Conservation (phyloP, 331 rosid genomes). For the Prunus yedoensis region DNA sequence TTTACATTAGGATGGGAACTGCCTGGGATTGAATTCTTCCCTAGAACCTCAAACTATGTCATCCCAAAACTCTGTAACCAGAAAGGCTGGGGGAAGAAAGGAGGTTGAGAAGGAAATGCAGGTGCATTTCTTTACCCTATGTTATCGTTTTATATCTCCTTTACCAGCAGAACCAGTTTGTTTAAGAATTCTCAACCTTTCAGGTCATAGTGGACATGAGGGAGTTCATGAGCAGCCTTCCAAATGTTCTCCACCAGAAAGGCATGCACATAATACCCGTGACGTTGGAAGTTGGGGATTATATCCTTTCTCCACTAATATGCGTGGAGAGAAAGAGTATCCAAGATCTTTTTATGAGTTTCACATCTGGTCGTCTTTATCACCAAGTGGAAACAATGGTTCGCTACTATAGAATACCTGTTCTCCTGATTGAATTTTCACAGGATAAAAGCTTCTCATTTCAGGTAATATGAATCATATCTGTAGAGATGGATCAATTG, state of each 20-base stretch:
- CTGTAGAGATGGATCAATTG: not conserved
- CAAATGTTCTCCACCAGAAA: slow-evolving; percentile 93
- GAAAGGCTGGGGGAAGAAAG: slow-evolving; percentile 93
- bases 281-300: slow-evolving; percentile 97
- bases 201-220: slow-evolving; percentile 98
- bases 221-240: slow-evolving; percentile 99
- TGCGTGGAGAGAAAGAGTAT: slow-evolving; percentile 99
- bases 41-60: slow-evolving; percentile 42
- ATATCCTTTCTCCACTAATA: slow-evolving; percentile 86
- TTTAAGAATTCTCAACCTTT: slow-evolving; percentile 32
- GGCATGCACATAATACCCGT: slow-evolving; percentile 90
- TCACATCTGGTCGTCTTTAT: slow-evolving; percentile 96
- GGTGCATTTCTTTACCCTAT: slow-evolving; percentile 42
- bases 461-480: slow-evolving; percentile 59
- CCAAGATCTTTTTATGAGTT: slow-evolving; percentile 96
- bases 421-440: slow-evolving; percentile 90
- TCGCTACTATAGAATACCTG: slow-evolving; percentile 93
- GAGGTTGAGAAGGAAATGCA: slow-evolving; percentile 75
- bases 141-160: slow-evolving; percentile 14
- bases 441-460: slow-evolving; percentile 96
- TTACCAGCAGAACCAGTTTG: slow-evolving; percentile 11
- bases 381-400: slow-evolving; percentile 94
- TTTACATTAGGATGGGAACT: slow-evolving; percentile 54
- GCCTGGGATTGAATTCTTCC: slow-evolving; percentile 67
- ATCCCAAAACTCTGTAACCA: slow-evolving; percentile 71